Evolutionary conservation across 345 rosid genomes (phyloP), one percentile per base, ranked within the genome.

Genomic region (Luvunga scandens): DNA sequence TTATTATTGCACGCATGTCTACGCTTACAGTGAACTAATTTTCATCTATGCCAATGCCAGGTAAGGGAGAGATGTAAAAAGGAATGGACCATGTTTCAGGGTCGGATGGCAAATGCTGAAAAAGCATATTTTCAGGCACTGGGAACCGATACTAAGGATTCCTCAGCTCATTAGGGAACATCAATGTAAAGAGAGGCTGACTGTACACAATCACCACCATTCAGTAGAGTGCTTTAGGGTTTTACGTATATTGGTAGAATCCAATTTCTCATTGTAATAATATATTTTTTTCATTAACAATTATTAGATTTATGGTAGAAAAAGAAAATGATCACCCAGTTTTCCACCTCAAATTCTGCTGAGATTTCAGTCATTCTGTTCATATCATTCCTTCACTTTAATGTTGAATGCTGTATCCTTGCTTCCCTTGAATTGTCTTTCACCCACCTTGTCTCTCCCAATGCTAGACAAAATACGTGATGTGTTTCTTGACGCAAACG

Each of bases 31-130:
- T 21, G 71, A 9, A 3, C n/a, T 2, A 25, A 22, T 34, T 7
- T 19, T 39, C 6, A 1, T 71, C 45, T 16, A 61, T 34, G 34
- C 18, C 67, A 62, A 10, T 78, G 69, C 31, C 88, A 94, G 98
- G 99, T 94, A 77, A 91, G 91, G 85, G 98, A 92, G 69, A 89
- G 99, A 85, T 96, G 98, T 77, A 86, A 77, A 81, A 84, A 75
- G 78, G 99, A 96, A 78, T 96, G 99, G 99, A 82, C 80, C 0
- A 86, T 92, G 86, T 94, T 94, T 78, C 90, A 87, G 78, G 83
- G 78, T 22, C 86, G 98, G 69, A 45, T 94, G 84, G 48, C 85
- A 0, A 74, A 65, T 14, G 93, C 99, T 18, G 99, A 96, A 73
- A 82, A 79, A 31, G 85, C 83, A 57, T 93, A 95, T 85, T 86